Conservation (phyloP, 2,329 filamentous ascomycete genomes). For the Dothistroma septosporum region DNA sequence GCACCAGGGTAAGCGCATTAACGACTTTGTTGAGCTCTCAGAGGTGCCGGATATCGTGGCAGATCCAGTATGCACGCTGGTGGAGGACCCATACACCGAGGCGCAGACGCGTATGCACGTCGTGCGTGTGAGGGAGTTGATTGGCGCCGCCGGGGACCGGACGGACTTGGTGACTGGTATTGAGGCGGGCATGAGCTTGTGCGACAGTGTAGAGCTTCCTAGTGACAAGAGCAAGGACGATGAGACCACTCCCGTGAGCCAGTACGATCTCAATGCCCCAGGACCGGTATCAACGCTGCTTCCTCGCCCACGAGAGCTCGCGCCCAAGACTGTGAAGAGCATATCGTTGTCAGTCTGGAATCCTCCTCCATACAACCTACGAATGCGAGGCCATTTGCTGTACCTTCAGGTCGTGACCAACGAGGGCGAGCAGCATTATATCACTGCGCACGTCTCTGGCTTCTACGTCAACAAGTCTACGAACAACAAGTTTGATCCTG, state of each 20-base stretch:
- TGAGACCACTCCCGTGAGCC: constrained; percentile 49
- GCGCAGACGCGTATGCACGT: constrained; percentile 96
- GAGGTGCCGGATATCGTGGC: constrained; percentile 76
- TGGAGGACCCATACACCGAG: constrained; percentile 96
- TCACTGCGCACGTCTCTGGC: constrained; percentile 88
- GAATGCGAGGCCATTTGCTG: constrained; percentile 86
- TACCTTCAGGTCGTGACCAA: constrained; percentile 87
- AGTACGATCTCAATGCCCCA: constrained; percentile 72
- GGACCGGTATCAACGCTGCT: constrained; percentile 68
- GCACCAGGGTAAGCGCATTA: constrained; percentile 81
- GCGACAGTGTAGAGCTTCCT: constrained; percentile 63
- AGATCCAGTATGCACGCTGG: constrained; percentile 72
- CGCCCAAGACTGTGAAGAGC: constrained; percentile 87
- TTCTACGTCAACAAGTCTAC: constrained; percentile 98
- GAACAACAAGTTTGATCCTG: constrained; percentile 91
- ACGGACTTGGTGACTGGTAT: constrained; percentile 84
- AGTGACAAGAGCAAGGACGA: constrained; percentile 26
- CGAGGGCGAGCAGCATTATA: constrained; percentile 90
- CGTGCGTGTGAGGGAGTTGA: constrained; percentile 83
- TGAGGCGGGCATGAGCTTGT: constrained; percentile 77
- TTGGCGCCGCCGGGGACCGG: constrained; percentile 85
- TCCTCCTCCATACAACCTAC: constrained; percentile 84
- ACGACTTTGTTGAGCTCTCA: constrained; percentile 88
- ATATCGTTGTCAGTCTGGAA: constrained; percentile 93
- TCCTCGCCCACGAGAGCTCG: constrained; percentile 59